Percentiles rank a stretch among this genome's conserved stretches.
Evolutionary conservation across 495 filamentous ascomycete genomes (phyloP).

Genomic region (Tuber aestivum): DNA sequence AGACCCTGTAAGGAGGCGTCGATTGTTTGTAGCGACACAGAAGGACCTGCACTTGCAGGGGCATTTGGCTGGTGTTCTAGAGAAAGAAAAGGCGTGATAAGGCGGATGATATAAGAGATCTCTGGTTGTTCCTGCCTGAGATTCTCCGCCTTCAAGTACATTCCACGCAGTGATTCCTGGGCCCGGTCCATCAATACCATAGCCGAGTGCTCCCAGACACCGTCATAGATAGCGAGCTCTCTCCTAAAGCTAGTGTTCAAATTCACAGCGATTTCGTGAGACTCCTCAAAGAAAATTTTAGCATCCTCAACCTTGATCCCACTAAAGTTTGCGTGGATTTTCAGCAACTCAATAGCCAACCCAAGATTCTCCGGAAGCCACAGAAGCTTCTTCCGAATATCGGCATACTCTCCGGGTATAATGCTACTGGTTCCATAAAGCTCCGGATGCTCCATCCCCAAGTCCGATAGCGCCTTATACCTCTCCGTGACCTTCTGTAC

Average conservation of each 20-base stretch:
- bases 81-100: slow-evolving; percentile 31
- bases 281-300: slow-evolving; percentile 11
- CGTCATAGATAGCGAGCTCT: slow-evolving; percentile 16
- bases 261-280: slow-evolving; percentile 12
- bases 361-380: slow-evolving; percentile 36
- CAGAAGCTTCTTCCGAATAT: slow-evolving; percentile 23
- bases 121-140: slow-evolving; percentile 29
- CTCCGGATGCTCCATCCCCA: slow-evolving; percentile 7
- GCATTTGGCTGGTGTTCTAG: neutral
- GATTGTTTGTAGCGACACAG: slow-evolving; percentile 42
- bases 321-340: slow-evolving; percentile 29
- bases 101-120: slow-evolving; percentile 33
- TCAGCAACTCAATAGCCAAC: slow-evolving; percentile 25
- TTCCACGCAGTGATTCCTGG: slow-evolving; percentile 44
- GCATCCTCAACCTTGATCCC: slow-evolving; percentile 22
- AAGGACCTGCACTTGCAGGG: neutral
- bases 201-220: slow-evolving; percentile 30
- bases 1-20: slow-evolving; percentile 55
- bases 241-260: slow-evolving; percentile 22
- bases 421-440: slow-evolving; percentile 19
- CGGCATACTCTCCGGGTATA: slow-evolving; percentile 4
- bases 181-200: slow-evolving; percentile 48
- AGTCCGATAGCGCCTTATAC: slow-evolving; percentile 24
- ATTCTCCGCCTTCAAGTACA: slow-evolving; percentile 48
- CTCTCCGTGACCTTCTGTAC: slow-evolving; percentile 18